Evolutionary conservation across 2,329 filamentous ascomycete genomes (phyloP).

Genomic region (Xylariaceae sp.): DNA sequence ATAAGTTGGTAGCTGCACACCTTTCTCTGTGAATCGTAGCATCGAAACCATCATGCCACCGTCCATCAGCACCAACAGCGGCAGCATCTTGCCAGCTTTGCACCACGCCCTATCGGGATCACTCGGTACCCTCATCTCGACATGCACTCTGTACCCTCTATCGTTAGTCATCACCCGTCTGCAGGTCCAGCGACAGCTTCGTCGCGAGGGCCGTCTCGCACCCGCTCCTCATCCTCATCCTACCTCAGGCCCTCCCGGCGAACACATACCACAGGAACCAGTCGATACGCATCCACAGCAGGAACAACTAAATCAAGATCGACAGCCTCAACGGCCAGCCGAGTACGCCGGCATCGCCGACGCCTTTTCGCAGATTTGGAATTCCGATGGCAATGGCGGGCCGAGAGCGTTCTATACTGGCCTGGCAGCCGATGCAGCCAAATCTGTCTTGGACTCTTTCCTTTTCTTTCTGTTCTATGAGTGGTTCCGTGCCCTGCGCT

Average conservation of each 20-base stretch:
- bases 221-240: slow-evolving; percentile 16
- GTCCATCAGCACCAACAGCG: slow-evolving; percentile 23
- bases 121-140: slow-evolving; percentile 77
- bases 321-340: slow-evolving; percentile 10
- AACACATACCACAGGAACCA: slow-evolving; percentile 3
- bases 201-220: slow-evolving; percentile 37
- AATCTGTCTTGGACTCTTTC: slow-evolving; percentile 76
- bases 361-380: slow-evolving; percentile 73
- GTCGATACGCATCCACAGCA: not conserved
- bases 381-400: slow-evolving; percentile 67
- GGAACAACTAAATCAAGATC: slow-evolving; percentile 9
- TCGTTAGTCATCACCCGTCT: slow-evolving; percentile 82
- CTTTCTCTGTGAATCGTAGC: not conserved
- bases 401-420: slow-evolving; percentile 72
- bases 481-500: slow-evolving; percentile 42
- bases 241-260: slow-evolving; percentile 17
- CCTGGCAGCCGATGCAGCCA: slow-evolving; percentile 63
- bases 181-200: slow-evolving; percentile 73
- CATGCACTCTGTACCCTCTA: slow-evolving; percentile 79
- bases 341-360: slow-evolving; percentile 69
- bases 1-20: slow-evolving; percentile 8
- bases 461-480: slow-evolving; percentile 87
- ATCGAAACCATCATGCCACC: not conserved
- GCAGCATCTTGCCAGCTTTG: slow-evolving; percentile 68
- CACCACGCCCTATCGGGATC: slow-evolving; percentile 84